Base-by-base conservation (phyloP, 768 basidiomycete species). In the Roridomyces roridus region DNA sequence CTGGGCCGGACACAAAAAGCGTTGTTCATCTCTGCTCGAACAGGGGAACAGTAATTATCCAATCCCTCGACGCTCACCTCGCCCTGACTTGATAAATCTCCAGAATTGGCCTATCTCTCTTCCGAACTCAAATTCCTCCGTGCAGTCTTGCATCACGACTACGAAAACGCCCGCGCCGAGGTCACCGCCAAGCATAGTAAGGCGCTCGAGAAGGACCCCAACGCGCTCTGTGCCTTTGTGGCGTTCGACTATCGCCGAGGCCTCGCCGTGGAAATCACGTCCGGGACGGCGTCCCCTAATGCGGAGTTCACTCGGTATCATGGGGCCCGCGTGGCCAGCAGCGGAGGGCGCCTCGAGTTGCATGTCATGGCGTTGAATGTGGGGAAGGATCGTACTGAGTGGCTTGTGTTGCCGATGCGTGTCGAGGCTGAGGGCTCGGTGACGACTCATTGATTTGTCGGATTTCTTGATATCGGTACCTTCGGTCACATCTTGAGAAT, bases 111-210 rank as follows among this genome's bases (percentile, higher is more conserved):
- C 17, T 18, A 31, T 31, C 39, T 15, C 4, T 55, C 37, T 18
- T 55, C 6, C 53, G 53, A n/a, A 46, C 46, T 14, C 40, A n/a
- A n/a, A n/a, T n/a, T n/a, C n/a, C n/a, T n/a, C n/a, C n/a, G n/a
- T n/a, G n/a, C n/a, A n/a, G n/a, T 55, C 29, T 5, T 55, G 39
- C 53, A 55, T 46, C 23, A n/a, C 17, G 53, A 55, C 46, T 55
- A 55, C 31, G 21, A 11, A 0, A 40, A 45, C 39, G n/a, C 8
- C 15, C 46, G 53, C 40, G 29, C 3, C 0, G 24, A 55, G 2
- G 2, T 55, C 6, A 39, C 48, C 21, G n/a, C 12, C 4, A 5
- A 17, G 17, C 53, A 55, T 0, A 6, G 24, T 37, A 15, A 0
- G 11, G 46, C 31, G 37, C 17, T 41, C 25, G 44, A 29, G 9